Base-by-base conservation (phyloP, 257 asterid genomes). In the Fraxinus excelsior region DNA sequence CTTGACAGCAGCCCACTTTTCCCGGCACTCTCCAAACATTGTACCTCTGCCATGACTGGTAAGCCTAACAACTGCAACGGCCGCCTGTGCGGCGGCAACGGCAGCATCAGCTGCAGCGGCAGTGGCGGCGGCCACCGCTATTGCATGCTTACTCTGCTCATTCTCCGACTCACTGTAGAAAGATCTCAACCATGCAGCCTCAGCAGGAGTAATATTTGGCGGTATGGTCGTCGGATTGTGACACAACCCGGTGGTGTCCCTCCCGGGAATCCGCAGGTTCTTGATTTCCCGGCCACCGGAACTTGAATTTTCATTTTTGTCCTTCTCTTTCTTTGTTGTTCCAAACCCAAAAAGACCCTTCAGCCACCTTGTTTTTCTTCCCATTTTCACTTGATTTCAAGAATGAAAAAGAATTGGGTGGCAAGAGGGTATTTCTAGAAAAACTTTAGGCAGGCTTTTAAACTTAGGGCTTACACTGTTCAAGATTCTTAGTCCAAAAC, bases 61-160 rank as follows among this genome's bases (percentile, higher is more conserved):
- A 28, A 94, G 90, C 46, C 96, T 85, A 38, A 92, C 97, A 21
- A 94, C 96, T 5, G 88, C 89, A 0, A 49, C 97, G 0, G 98
- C 97, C 14, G 97, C 98, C n/a, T 90, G 90, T 0, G 97, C 97
- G 0, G 97, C 97, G 0, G 94, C 96, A 0, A 89, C 90, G 16
- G 96, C 98, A 0, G 98, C 96, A 42, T 91, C 98, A 0, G 98
- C 98, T 0, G 97, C 98, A 0, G 96, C 96, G 0, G 98, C 98
- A 0, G 97, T 90, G 46, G 98, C 97, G 0, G 98, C 94, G 16
- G 97, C 98, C 38, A 92, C 97, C 26, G 96, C 98, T 3, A 94
- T 90, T 7, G 97, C 98, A 80, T 92, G 97, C 80, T 88, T 92
- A 92, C 72, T 94, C 78, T 85, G 96, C 75, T 91, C 94, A 77